Evolutionary conservation across 1,139 yeast genomes (phyloP).

Genomic region (Scheffersomyces segobiensis): DNA sequence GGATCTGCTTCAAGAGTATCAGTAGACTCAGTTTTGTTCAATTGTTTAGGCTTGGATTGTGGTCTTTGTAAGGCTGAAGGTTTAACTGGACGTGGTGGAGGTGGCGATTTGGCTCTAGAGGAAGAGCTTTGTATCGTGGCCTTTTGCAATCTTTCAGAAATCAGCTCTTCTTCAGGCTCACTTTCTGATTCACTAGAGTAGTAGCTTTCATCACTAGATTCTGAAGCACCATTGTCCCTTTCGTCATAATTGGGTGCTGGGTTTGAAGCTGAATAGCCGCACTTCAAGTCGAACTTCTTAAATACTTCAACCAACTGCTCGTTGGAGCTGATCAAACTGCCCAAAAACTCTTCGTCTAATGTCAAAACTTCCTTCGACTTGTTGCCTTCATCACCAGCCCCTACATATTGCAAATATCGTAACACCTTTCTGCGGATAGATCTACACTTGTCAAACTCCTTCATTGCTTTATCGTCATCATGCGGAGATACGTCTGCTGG

Average conservation of each 20-base stretch:
- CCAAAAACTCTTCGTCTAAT: conserved; percentile 76
- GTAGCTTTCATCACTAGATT: conserved; percentile 35
- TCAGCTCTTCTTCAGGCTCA: conserved; percentile 32
- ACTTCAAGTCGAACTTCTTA: conserved; percentile 58
- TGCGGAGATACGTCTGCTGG: conserved; percentile 55
- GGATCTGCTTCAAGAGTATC: conserved; percentile 55
- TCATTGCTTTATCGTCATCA: conserved; percentile 59
- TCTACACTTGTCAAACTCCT: conserved; percentile 73
- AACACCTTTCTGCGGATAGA: conserved; percentile 73
- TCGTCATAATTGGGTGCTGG: conserved; percentile 38
- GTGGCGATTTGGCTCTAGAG: conserved; percentile 20
- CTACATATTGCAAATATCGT: conserved; percentile 78
- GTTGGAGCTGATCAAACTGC: conserved; percentile 82
- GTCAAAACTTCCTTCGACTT: conserved; percentile 31
- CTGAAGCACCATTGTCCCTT: conserved; percentile 25
- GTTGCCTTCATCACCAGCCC: conserved; percentile 43
- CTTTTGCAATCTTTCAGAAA: conserved; percentile 8
- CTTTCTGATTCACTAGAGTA: conserved; percentile 47
- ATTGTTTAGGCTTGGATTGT: conserved; percentile 10
- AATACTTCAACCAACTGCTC: conserved; percentile 81
- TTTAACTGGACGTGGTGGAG: conserved; percentile 37
- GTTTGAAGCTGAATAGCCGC: conserved; percentile 38
- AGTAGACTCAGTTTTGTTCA: conserved; percentile 23
- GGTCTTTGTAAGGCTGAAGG: conserved; percentile 18
- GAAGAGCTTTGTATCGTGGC: conserved; percentile 8